Base-by-base conservation (phyloP, 2,329 filamentous ascomycete species). In the Fusarium sterilihyphosum region DNA sequence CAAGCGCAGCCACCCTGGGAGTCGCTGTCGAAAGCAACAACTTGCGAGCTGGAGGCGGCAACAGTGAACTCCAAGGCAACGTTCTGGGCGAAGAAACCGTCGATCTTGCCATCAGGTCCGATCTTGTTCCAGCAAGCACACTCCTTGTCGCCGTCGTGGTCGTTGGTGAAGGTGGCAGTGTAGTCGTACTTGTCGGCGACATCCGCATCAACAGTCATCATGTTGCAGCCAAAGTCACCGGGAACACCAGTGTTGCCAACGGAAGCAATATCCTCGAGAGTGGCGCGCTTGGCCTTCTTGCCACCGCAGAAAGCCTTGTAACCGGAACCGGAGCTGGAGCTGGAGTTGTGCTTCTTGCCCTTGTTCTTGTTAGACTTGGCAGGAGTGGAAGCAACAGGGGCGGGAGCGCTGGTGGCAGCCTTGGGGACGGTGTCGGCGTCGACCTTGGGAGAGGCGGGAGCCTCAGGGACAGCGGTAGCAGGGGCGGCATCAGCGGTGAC, bases 51-150 rank as follows among this genome's bases (percentile, higher is more conserved):
- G 65, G 79, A 78, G 61, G 80, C 81, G 35, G 79, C 37, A 37
- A 89, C 82, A 54, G 65, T 79, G 78, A 88, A 88, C 62, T 70
- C 79, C 59, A 86, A 53, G 56, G 81, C 85, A 61, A 83, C 44
- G 60, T 84, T 81, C 74, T 82, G 79, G 65, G 82, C 82, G 81
- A 85, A 88, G 83, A 86, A 86, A 73, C 87, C 87, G 77, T 87
- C 82, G 78, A 88, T 83, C 41, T 68, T 65, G 44, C 83, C 82
- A 53, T 82, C 74, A 20, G 81, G 78, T 50, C 87, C 87, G 61
- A 88, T 87, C 86, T 89, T 89, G 85, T 87, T 86, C 82, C 81
- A 88, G 83, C 84, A 85, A 41, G 77, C 76, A 78, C 87, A 88
- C 49, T 79, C 46, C 69, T 81, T 77, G 63, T 82, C 81, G 50